Base-by-base conservation (phyloP, 2,329 filamentous ascomycete species). In the Sphaerostilbella broomeana region DNA sequence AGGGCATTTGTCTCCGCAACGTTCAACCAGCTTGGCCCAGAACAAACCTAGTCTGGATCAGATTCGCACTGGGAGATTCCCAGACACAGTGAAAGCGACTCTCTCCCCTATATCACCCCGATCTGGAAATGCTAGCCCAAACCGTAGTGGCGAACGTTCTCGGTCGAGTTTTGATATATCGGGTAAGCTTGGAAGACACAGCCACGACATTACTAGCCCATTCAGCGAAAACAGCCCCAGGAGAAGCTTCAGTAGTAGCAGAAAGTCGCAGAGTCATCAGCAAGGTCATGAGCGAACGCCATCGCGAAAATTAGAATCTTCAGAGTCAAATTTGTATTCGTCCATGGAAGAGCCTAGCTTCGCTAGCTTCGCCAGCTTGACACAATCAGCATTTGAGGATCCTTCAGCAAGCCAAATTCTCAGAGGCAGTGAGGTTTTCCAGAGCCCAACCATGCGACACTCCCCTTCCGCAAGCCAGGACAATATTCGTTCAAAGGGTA, bases 401-500 rank as follows among this genome's bases (percentile, higher is more conserved):
- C 81, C 83, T 33, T 94, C 89, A 4, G 90, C 86, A 3, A 97
- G 90, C 57, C 88, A 95, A 60, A 95, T 97, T 25, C 66, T 98
- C 7, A 76, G 78, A 38, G 79, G 85, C 22, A 95, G 88, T 51
- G 86, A 92, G 51, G 84, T 95, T 7, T 97, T 98, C 53, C 80
- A 84, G 49, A 81, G 80, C 18, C 87, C 87, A 12, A 85, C 82
- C 0, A 75, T 88, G 53, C 70, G 65, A 18, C 67, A 68, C 8
- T 72, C 73, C 0, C 57, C 54, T 2, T 72, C 70, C 0, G 57
- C 59, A 0, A 62, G 61, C 3, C 53, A 20, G 39, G 42, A 25
- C 40, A 40, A 9, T 40, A 38, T 6, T 39, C 12, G 44, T 30
- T 34, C 36, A n/a, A 34, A 51, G 34, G 8, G 39, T 42, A 26